Evolutionary conservation across 2,329 filamentous ascomycete genomes (phyloP), one percentile per base, ranked within the genome.

Genomic region (Thielaviopsis ethacetica): DNA sequence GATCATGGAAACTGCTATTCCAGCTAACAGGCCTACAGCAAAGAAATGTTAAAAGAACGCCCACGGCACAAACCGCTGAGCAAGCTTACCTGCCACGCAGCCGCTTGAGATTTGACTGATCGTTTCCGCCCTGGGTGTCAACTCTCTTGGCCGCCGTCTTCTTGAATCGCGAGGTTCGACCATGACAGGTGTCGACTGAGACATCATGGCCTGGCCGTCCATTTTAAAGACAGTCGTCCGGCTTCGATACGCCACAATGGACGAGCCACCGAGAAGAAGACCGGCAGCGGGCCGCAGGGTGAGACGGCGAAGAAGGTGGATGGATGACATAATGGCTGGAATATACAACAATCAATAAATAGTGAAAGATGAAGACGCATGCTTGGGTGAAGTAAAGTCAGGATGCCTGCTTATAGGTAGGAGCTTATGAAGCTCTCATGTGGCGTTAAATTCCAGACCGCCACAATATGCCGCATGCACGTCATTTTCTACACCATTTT

Each of bases 1-100:
- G 68, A 91, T 88, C 17, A 85, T 73, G 61, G 82, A 82, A 26
- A 90, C 76, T 0, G 84, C 71, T 34, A 91, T 65, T 1, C 85
- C 85, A 2, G 77, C 71, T n/a, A 78, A 65, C 59, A 86, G 79
- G 19, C 84, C 83, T 84, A 58, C 3, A 27, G 17, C 2, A 15
- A 17, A 19, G 10, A 34, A 34, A 58, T 17, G 47, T 58, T 53
- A 61, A 53, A 3, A 41, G 24, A 51, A 17, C n/a, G n/a, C 15
- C 51, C 44, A 60, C 22, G 4, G 17, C 10, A 22, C 12, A 55
- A 34, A 9, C 52, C 22, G n/a, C n/a, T 19, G 5, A 9, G 5
- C 22, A 15, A 30, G 9, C 68, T 15, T 63, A 80, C 77, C 78
- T 22, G 73, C 63, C n/a, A 81, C 61, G 62, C 78, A 80, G 2